phyloP scores from a whole-genome alignment of 2,329 filamentous ascomycete species.

The Cryoendolithus antarcticus region DNA sequence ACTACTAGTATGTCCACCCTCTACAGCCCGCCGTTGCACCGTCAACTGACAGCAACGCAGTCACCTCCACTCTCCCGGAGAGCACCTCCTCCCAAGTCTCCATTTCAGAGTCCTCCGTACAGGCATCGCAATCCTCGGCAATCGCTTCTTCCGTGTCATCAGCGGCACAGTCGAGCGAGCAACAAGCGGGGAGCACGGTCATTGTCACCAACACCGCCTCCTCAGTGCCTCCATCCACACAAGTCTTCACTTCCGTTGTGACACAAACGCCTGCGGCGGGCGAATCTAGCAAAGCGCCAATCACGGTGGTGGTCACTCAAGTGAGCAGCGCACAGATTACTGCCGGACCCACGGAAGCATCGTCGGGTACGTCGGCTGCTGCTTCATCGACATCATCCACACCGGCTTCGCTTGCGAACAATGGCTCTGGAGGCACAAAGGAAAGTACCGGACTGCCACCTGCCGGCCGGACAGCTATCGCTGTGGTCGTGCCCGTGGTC shows the following conservation, averaged over 20 bases:
- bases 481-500: slow-evolving; percentile 85
- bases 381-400: slow-evolving; percentile 6
- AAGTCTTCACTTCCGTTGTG: slow-evolving; percentile 14
- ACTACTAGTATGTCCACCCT: slow-evolving; percentile 6
- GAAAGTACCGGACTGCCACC: slow-evolving; percentile 39
- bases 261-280: slow-evolving; percentile 9
- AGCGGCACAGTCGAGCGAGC: background rate
- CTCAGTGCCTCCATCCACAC: slow-evolving; percentile 9
- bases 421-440: slow-evolving; percentile 3
- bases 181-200: background rate
- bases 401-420: slow-evolving; percentile 8
- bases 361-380: slow-evolving; percentile 3
- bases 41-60: background rate
- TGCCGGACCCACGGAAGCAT: slow-evolving; percentile 3
- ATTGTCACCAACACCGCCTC: slow-evolving; percentile 12
- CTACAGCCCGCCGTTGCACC: background rate
- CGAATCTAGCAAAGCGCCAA: slow-evolving; percentile 4
- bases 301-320: slow-evolving; percentile 14
- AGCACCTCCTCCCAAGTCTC: slow-evolving; percentile 1
- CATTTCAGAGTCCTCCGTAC: slow-evolving; percentile 4
- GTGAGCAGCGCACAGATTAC: slow-evolving; percentile 2
- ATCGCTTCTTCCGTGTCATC: slow-evolving; percentile 12
- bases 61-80: slow-evolving; percentile 1
- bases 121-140: slow-evolving; percentile 8
- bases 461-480: slow-evolving; percentile 71